These are phyloP conservation scores for Solanum paucissectum DNA, from an alignment of 257 asterid species.

Conservation along the genomic window DNA sequence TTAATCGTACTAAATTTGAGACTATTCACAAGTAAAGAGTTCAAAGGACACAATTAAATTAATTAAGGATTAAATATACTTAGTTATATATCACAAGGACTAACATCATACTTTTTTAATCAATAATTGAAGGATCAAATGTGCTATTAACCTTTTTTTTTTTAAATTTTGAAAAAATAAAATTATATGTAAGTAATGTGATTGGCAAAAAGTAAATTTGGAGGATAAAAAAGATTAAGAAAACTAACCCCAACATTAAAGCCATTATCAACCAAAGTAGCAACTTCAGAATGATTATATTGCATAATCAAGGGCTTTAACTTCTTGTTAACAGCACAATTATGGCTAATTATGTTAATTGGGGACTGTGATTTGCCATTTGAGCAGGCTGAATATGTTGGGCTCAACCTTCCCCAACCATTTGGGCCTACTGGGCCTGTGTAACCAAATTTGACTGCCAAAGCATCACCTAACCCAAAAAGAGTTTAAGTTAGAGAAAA, in stretches of 20 bases:
- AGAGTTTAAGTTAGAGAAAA: neutral
- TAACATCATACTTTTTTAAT: neutral
- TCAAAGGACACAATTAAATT: neutral
- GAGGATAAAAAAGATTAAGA: neutral
- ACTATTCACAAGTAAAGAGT: neutral
- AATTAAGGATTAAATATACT: neutral
- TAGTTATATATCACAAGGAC: neutral
- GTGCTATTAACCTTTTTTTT: neutral
- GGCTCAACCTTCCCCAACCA: conserved; percentile 59
- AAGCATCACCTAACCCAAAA: conserved; percentile 13
- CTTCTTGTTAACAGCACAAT: conserved; percentile 15
- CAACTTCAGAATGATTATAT: conserved; percentile 38
- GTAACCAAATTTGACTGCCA: conserved; percentile 39
- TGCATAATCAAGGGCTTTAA: conserved; percentile 47
- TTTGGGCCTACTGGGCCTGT: conserved; percentile 59
- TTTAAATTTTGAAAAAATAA: no score
- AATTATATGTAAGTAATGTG: neutral
- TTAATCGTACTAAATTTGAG: neutral
- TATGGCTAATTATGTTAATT: conserved; percentile 28
- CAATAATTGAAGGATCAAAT: neutral
- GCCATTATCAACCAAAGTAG: conserved; percentile 50
- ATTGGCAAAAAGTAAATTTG: neutral
- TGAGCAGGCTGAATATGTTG: conserved; percentile 59
- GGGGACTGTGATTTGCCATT: conserved; percentile 70
- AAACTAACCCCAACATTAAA: conserved; percentile 55